Percentiles rank a stretch among this genome's conserved stretches.
Conservation (phyloP, 169 alveolate species). For the Eimeria falciformis region DNA sequence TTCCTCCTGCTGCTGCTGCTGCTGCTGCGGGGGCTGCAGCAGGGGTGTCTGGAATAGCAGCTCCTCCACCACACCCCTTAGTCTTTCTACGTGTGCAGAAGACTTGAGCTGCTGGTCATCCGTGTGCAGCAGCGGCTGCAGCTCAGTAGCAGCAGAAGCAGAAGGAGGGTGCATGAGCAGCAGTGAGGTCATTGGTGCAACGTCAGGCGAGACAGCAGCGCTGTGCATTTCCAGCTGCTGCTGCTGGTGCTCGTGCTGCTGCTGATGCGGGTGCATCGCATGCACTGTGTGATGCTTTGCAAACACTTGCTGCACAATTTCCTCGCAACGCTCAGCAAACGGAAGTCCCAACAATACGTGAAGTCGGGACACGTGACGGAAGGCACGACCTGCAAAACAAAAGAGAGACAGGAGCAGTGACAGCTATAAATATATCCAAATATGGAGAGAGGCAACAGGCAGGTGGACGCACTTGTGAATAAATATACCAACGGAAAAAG, state of each 20-base stretch:
- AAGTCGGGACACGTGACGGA: constrained; percentile 55
- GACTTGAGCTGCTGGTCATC: neutral
- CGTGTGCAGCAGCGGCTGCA: neutral
- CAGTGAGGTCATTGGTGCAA: neutral
- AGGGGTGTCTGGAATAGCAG: neutral
- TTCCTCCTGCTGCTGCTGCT: neutral
- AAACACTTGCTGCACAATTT: constrained; percentile 1
- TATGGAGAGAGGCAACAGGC: neutral
- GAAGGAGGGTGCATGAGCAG: neutral
- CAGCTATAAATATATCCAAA: neutral
- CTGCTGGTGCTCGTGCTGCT: neutral
- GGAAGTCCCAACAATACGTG: constrained; percentile 27
- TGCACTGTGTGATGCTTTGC: constrained; percentile 3
- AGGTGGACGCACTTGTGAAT: too few species aligned
- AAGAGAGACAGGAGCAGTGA: neutral
- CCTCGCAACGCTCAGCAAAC: constrained; percentile 31
- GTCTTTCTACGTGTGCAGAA: neutral
- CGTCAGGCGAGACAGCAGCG: neutral
- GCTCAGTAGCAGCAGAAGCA: neutral
- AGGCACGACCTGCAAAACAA: constrained; percentile 44
- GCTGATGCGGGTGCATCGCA: neutral
- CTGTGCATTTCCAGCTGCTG: neutral
- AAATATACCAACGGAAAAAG: neutral
- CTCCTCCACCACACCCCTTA: neutral
- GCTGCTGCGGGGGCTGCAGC: neutral